Evolutionary conservation across 2,329 filamentous ascomycete species (phyloP), one percentile per base, ranked within the genome.

Genomic region (Microdochium trichocladiopsis): DNA sequence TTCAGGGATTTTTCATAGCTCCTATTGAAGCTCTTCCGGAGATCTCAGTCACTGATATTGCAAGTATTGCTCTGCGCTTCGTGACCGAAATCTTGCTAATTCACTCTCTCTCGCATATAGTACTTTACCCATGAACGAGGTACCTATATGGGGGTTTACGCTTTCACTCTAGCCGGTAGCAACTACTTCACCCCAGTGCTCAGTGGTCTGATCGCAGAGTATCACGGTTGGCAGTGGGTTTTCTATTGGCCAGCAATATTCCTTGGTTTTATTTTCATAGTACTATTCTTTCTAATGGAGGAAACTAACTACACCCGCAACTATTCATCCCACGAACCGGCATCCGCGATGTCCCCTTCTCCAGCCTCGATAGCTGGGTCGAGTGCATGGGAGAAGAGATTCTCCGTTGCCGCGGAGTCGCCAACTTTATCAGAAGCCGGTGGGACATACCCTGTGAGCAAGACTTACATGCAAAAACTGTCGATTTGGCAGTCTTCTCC

Each of bases 11-110:
- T 55, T 67, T 77, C 36, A 65, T 64, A 8, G 66, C 73, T 2
- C 74, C 74, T 1, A 71, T 77, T 25, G 74, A 77, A 57, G 68
- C 73, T 1, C 62, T 77, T 1, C 71, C 72, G 16, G 74, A 76
- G 57, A 70, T 73, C 0, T 72, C 66, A 1, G 65, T 74, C 18
- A 68, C 72, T 0, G 72, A 74, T 47, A 58, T 74, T 10, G 69
- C 69, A 5, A 45, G n/a, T 45, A 6, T 45, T 3, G 8, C 14
- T 12, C 12, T 41, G 37, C 59, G 49, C 6, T 18, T 47, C 5
- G 8, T 14, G 11, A 54, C 54, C 49, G 52, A 54, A 14, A 49
- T 57, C 36, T 25, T 54, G 14, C 49, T 60, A 12, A 41, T 50
- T 16, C 53, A 60, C 53, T 43, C 8, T 33, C 28, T 8, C 36